Percentiles rank a stretch among this genome's conserved stretches.
Evolutionary conservation across 2,329 filamentous ascomycete genomes (phyloP).

Genomic region (Epichloe baconii): DNA sequence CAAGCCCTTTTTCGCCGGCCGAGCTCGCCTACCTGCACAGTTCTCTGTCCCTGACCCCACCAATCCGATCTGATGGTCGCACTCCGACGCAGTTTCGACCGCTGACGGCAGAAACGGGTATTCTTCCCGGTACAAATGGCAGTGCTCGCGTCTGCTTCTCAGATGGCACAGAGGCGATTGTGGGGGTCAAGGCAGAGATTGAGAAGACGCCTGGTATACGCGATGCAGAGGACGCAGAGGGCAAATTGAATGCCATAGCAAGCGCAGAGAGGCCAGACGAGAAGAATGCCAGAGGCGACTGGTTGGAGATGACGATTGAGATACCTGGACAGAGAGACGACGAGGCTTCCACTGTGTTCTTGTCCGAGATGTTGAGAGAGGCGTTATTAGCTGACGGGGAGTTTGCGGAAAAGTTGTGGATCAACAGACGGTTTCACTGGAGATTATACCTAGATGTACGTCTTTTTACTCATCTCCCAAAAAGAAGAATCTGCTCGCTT

Average conservation of each 20-base stretch:
- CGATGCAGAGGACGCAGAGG: constrained; percentile 14
- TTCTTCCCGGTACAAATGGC: constrained; percentile 81
- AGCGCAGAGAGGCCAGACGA: constrained; percentile 28
- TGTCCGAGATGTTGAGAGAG: constrained; percentile 80
- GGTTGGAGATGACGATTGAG: constrained; percentile 86
- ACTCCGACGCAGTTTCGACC: constrained; percentile 77
- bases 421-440: constrained; percentile 92
- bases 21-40: constrained; percentile 92
- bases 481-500: neutral
- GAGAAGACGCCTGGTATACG: constrained; percentile 46
- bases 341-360: constrained; percentile 75
- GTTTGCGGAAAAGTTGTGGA: constrained; percentile 61
- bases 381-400: constrained; percentile 62
- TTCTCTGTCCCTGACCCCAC: constrained; percentile 67
- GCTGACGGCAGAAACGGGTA: constrained; percentile 76
- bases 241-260: constrained; percentile 9
- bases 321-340: constrained; percentile 86
- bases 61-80: constrained; percentile 82
- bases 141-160: constrained; percentile 88
- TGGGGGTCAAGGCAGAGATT: constrained; percentile 90
- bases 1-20: constrained; percentile 78
- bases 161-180: constrained; percentile 90
- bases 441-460: constrained; percentile 86
- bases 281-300: constrained; percentile 43
- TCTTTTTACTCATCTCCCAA: constrained; percentile 10